Base-by-base conservation (phyloP, 2,329 filamentous ascomycete genomes). In the Domatiomyces catenatus region DNA sequence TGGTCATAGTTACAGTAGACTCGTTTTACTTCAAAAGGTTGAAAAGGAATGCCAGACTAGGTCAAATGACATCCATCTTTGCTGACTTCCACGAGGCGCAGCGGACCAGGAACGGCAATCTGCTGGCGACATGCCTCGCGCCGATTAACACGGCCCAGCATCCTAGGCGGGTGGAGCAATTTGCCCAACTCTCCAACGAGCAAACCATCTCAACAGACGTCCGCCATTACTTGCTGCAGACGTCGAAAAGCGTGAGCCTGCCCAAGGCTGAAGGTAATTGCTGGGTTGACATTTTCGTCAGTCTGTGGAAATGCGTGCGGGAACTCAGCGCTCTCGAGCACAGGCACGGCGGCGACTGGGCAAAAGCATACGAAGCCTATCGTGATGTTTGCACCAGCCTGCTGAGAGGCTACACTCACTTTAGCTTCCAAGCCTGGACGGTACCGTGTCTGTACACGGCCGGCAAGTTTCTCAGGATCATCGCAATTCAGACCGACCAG, bases 401-500 rank as follows among this genome's bases (percentile, higher is more conserved):
- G 42, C 81, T 89, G 52, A 79, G 87, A 58, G 88, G 87, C 28
- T 95, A 95, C 64, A 83, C 81, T 36, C 83, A 77, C 57, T 73
- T 75, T 50, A 76, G 78, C 2, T 86, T 96, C 60, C 81, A 86
- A 57, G 83, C 87, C 28, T 98, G 92, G 90, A 92, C 88, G 0
- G 80, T 98, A 48, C 89, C 92, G 2, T 89, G 86, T 62, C 74
- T 98, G 42, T 96, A 96, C 63, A 76, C 84, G 48, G 81, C 83
- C 20, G 89, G 88, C 50, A 94, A 87, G 67, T 88, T 93, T 64
- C 68, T 98, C 52, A 77, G 92, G 53, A 71, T 84, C 44, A 93
- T 94, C 67, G 92, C 92, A 46, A 92, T 95, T 65, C 86, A 83
- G 62, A 89, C 92, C 50, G 92, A 98, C 64, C 78, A 82, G 39